Base-by-base conservation (phyloP, 1,284 basidiomycete genomes). In the Sporisorium exsertum region DNA sequence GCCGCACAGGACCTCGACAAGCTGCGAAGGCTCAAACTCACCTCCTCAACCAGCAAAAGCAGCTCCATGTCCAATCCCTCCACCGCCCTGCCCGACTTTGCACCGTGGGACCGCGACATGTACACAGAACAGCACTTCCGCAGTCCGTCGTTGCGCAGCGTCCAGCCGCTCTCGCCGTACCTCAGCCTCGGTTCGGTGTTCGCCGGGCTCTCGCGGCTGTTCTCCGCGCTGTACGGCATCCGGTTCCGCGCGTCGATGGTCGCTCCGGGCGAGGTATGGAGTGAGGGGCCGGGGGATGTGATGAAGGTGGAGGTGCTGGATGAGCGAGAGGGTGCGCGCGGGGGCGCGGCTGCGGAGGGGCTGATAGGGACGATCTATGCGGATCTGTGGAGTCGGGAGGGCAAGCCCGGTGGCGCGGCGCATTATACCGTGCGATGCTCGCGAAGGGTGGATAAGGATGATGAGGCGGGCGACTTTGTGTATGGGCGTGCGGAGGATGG, bases 371-470 rank as follows among this genome's bases (percentile, higher is more conserved):
- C 93, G 88, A 93, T 99, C 81, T 99, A 97, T 82, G 92, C 93
- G 20, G 96, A 99, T 86, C 88, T 99, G 26, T 97, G 94, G 85
- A 89, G 91, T 10, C 88, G 96, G 33, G 87, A 89, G 42, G 94
- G 93, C 9, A 99, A 99, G 86, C 91, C 94, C 3, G 90, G 91
- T 46, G 94, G 94, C 15, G 95, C 97, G 0, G 97, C 96, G 1
- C 96, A 99, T 86, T 99, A 97, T 86, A 99, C 96, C 2, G 94
- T 99, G 12, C 90, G 95, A 12, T 99, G 97, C 87, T 97, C 94
- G 2, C 88, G 96, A 46, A 88, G 96, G 54, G 92, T 93, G 1
- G 95, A 98, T 80, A 91, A 95, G 70, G 96, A 99, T 80, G 94
- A 97, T 83, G 88, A 89, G 59, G 85, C 81, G 0, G 89, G 89